Evolutionary conservation across 768 basidiomycete species (phyloP), one percentile per base, ranked within the genome.

Genomic region (Agrocybe chaxingu): DNA sequence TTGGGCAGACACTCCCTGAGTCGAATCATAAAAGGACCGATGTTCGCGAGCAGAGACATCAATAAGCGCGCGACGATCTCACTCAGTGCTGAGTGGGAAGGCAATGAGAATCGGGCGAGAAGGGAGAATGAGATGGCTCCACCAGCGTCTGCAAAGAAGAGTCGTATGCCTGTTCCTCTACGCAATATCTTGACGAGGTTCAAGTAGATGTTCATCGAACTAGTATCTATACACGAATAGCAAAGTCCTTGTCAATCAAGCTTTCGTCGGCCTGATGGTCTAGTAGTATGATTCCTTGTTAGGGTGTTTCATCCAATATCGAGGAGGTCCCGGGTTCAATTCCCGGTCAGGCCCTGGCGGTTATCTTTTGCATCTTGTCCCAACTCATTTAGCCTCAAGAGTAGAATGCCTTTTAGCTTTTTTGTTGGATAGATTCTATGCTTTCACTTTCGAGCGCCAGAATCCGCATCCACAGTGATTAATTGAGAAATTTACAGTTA

Each of bases 311-410:
- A 51, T 24, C 55, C 52, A 54, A 43, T 52, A 50, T 84, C 79
- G 82, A 84, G 84, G 84, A 86, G 85, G 85, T 85, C 82, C 83
- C 78, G 82, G 83, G 85, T 87, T 87, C 84, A 84, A 85, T 85
- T 85, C 84, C 83, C 24, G 24, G 24, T 24, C 24, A 24, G 24
- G 24, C 24, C 24, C 24, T 24, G 1, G 24, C 2, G 24, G 24
- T 24, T 24, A 24, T 24, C 24, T 24, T 24, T 24, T 24, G 24
- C 24, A 3, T 24, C 24, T 5, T 24, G 24, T 24, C 24, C 24
- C 24, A 5, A 24, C 5, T 5, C 24, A 24, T 24, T 24, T 24
- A 24, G 24, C 24, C 24, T 24, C 24, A 24, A 3, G 24, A 24
- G 24, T 5, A 24, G 3, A 3, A 1, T 24, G 24, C 24, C 24